These are phyloP conservation scores for Daedaleopsis nitida DNA, from an alignment of 768 basidiomycete species.

Conservation along the genomic window DNA sequence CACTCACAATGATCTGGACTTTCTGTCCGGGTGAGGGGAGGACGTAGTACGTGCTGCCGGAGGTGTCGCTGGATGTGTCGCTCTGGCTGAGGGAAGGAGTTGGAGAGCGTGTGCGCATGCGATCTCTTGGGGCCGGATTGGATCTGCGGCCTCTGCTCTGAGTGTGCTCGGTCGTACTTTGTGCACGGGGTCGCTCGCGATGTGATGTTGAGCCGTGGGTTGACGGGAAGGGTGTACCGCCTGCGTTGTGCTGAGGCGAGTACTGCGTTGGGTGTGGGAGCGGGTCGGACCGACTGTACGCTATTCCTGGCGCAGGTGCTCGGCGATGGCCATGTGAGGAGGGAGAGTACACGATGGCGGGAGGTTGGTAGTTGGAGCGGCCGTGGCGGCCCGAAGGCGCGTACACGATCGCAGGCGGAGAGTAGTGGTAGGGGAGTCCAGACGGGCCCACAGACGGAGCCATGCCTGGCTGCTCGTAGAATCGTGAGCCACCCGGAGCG, in stretches of 20 bases:
- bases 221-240: conserved; percentile 44
- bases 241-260: conserved; percentile 38
- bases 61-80: conserved; percentile 49
- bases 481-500: conserved; percentile 30
- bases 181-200: conserved; percentile 8
- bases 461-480: conserved; percentile 24
- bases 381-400: conserved; percentile 50
- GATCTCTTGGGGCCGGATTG: conserved; percentile 12
- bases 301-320: conserved; percentile 53
- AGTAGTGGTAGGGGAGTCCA: conserved; percentile 35
- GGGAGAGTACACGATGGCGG: conserved; percentile 55
- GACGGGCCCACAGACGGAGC: conserved; percentile 38
- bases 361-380: conserved; percentile 58
- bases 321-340: conserved; percentile 25
- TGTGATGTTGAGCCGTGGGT: conserved; percentile 32
- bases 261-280: conserved; percentile 37
- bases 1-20: conserved; percentile 73
- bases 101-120: conserved; percentile 37
- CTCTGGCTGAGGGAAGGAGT: conserved; percentile 29
- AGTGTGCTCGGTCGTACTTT: conserved; percentile 3
- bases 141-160: conserved; percentile 20
- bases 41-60: conserved; percentile 76
- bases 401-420: conserved; percentile 62
- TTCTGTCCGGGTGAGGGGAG: conserved; percentile 73
- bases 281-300: conserved; percentile 71